Evolutionary conservation across 371 early-diverging fungal species (phyloP).

Genomic region (Mortierella sp.): DNA sequence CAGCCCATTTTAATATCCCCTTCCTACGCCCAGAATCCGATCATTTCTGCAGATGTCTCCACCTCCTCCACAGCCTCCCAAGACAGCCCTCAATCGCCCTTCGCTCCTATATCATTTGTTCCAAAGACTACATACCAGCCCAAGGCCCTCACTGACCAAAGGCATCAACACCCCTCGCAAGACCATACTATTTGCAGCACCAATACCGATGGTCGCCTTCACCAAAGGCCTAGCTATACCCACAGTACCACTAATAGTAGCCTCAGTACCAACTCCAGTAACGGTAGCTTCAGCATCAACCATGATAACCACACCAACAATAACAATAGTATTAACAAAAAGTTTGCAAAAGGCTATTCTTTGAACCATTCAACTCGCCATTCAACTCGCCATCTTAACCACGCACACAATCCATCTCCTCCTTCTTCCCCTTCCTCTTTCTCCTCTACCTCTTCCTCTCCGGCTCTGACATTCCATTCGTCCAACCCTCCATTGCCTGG

Average conservation of each 20-base stretch:
- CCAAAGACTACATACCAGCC: constrained; percentile 14
- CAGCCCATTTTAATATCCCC: constrained; percentile 31
- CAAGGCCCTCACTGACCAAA: constrained; percentile 9
- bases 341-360: constrained; percentile 18
- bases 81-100: constrained; percentile 2
- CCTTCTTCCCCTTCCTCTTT: constrained; percentile 3
- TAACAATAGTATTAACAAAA: constrained; percentile 5
- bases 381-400: constrained; percentile 15
- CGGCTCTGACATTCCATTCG: background rate
- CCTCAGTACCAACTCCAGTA: constrained; percentile 11
- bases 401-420: background rate
- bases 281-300: constrained; percentile 4
- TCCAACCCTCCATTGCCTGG: constrained; percentile 1
- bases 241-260: constrained; percentile 7
- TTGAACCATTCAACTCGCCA: constrained; percentile 13
- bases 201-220: background rate
- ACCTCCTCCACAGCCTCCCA: background rate
- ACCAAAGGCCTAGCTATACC: constrained; percentile 5
- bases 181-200: background rate
- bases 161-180: background rate
- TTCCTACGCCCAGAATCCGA: constrained; percentile 11
- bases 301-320: too few relatives aligned
- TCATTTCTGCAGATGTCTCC: constrained; percentile 7
- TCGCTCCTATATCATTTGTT: constrained; percentile 4
- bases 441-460: constrained; percentile 9